These are phyloP conservation scores for Dichotomocladium elegans DNA, from an alignment of 371 early-diverging fungal species.

Conservation along the genomic window DNA sequence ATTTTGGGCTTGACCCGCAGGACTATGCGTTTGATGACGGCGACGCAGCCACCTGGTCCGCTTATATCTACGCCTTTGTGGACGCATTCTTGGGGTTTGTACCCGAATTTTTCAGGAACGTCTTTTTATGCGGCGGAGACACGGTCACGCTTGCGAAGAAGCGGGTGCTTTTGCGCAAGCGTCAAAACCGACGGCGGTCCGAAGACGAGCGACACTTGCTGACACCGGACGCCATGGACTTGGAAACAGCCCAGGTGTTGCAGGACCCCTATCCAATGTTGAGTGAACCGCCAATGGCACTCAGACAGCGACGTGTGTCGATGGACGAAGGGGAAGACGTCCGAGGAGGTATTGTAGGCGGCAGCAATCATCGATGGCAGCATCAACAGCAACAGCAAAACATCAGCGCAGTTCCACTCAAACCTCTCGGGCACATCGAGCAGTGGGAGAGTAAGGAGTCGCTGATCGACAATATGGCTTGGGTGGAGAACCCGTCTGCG, in stretches of 20 bases:
- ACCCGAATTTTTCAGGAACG: constrained; percentile 36
- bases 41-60: constrained; percentile 1
- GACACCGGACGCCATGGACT: background rate
- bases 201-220: constrained; percentile 2
- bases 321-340: background rate
- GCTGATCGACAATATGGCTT: background rate
- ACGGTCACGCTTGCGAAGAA: constrained; percentile 34
- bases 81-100: constrained; percentile 40
- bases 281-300: background rate
- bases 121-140: constrained; percentile 40
- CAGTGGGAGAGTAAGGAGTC: no score
- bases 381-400: background rate
- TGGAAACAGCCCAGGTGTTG: background rate
- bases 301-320: background rate
- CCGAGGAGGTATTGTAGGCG: background rate
- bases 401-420: background rate
- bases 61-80: constrained; percentile 26
- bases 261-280: background rate
- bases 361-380: background rate
- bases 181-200: background rate
- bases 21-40: constrained; percentile 5
- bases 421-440: background rate
- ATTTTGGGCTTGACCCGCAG: constrained; percentile 23
- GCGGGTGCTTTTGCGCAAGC: constrained; percentile 21
- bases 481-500: background rate